Base-by-base conservation (phyloP, 2,329 filamentous ascomycete species). In the Epichloe festucae region DNA sequence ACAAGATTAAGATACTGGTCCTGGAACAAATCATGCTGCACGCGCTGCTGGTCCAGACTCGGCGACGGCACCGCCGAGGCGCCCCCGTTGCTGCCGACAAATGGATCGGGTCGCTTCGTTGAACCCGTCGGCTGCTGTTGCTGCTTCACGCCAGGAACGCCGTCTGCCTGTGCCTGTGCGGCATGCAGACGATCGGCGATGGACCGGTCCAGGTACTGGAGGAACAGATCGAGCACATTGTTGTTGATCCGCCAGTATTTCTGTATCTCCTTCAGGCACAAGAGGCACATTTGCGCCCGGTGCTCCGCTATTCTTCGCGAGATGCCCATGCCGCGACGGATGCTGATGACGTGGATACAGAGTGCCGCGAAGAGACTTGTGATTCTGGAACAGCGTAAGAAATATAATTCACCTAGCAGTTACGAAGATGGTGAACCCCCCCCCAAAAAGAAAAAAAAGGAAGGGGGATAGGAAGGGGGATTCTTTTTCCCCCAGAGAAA, bases 161-260 rank as follows among this genome's bases (percentile, higher is more conserved):
- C 53, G 46, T 57, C 46, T 2, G 51, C 31, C 14, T 56, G 54
- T 23, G 55, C 56, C 14, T 56, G 54, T 23, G 55, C 56, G 1
- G 59, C 62, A 38, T 65, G 58, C 5, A 69, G 58, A 17, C 65
- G 58, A n/a, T 63, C 63, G 6, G 64, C 65, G 34, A 68, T 68
- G 3, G 67, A 67, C 12, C 63, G 63, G 50, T 69, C 67, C 5
- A 68, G 62, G 3, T 68, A 69, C 23, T 64, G 65, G 0, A 69
- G 56, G 31, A 69, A 69, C 5, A 69, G 54, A 23, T 70, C 66
- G 5, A 70, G 60, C 0, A 68, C 58, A 36, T 66, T 67, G 55
- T 67, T 69, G 58, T 70, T 70, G 53, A 69, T 67, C 17, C 64
- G 58, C 67, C 66, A 69, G 55, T 68, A 69, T n/a, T 67, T 67